Percentiles rank a stretch among this genome's conserved stretches.
These are phyloP conservation scores for Naegleria gruberi DNA, from an alignment of 208 protist species.

Conservation along the genomic window DNA sequence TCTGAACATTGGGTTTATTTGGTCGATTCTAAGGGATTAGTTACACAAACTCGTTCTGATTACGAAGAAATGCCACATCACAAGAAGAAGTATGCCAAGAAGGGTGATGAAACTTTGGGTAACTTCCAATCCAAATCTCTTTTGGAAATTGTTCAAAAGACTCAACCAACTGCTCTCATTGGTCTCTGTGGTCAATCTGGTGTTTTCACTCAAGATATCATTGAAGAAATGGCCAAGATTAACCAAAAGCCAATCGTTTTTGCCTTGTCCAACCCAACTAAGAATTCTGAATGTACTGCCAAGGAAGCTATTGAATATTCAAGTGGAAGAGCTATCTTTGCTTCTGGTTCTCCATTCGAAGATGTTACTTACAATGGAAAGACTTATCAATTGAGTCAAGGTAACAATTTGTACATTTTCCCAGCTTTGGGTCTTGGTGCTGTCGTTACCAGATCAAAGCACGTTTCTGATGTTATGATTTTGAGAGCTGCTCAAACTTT, in stretches of 20 bases:
- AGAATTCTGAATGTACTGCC: slow-evolving; percentile 74
- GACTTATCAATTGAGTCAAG: slow-evolving; percentile 72
- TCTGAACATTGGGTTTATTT: slow-evolving; percentile 61
- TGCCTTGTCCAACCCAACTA: slow-evolving; percentile 85
- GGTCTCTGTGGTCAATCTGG: slow-evolving; percentile 78
- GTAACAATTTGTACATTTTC: slow-evolving; percentile 69
- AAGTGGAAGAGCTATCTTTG: slow-evolving; percentile 82
- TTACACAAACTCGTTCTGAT: slow-evolving; percentile 66
- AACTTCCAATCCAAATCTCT: slow-evolving; percentile 35
- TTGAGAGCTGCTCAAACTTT: slow-evolving; percentile 58
- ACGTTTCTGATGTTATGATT: slow-evolving; percentile 79
- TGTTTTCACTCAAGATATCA: slow-evolving; percentile 84
- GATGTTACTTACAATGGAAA: slow-evolving; percentile 69
- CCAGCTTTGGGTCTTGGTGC: slow-evolving; percentile 82
- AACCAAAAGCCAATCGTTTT: slow-evolving; percentile 86
- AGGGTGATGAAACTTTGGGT: slow-evolving; percentile 49
- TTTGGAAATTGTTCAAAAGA: slow-evolving; percentile 58
- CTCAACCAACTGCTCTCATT: slow-evolving; percentile 88
- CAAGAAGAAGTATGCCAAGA: slow-evolving; percentile 74
- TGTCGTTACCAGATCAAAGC: slow-evolving; percentile 32
- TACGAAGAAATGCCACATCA: slow-evolving; percentile 55
- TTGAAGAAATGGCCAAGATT: slow-evolving; percentile 62
- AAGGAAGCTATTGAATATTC: slow-evolving; percentile 82
- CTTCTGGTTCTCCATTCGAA: slow-evolving; percentile 87
- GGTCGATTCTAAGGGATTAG: slow-evolving; percentile 76